A percentile compares a stretch with the other conserved stretches of the same genome.
These are phyloP conservation scores for Trichoderma lentiforme DNA, from an alignment of 2,329 filamentous ascomycete species.

Conservation along the genomic window DNA sequence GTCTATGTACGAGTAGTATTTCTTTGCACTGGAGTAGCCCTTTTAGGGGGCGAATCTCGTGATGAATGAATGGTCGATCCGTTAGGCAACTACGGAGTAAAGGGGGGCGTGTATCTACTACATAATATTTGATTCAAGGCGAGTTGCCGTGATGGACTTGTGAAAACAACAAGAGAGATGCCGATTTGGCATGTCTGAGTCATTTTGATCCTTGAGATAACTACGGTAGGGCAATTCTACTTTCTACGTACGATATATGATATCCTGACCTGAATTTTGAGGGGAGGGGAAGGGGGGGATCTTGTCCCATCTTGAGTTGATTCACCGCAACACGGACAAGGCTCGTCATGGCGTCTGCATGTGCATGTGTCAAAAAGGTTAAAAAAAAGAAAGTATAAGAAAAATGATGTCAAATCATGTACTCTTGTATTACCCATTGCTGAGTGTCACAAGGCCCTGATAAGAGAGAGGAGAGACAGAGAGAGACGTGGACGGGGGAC, in stretches of 20 bases:
- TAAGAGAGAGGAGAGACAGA: not conserved
- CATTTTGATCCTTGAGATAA: not conserved
- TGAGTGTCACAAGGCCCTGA: not conserved
- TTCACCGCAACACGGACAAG: not conserved
- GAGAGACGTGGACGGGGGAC: not conserved
- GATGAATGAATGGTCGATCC: not conserved
- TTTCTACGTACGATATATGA: not conserved
- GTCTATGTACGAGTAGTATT: not conserved
- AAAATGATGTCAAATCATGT: not conserved
- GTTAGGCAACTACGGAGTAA: not conserved
- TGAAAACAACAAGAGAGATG: not conserved
- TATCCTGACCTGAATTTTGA: not conserved
- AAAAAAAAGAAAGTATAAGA: not conserved
- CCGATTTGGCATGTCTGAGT: not conserved
- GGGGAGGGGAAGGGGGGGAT: not conserved
- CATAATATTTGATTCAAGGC: not conserved
- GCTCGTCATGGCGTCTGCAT: not conserved
- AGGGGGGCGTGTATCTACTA: not conserved
- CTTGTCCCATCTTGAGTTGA: not conserved
- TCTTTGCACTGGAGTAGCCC: not conserved
- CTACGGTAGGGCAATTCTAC: not conserved
- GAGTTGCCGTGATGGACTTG: not conserved
- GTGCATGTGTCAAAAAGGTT: not conserved
- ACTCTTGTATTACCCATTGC: not conserved
- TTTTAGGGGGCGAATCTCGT: not conserved